These are phyloP conservation scores for Gossypium davidsonii DNA, from an alignment of 441 rosid species.

Conservation along the genomic window DNA sequence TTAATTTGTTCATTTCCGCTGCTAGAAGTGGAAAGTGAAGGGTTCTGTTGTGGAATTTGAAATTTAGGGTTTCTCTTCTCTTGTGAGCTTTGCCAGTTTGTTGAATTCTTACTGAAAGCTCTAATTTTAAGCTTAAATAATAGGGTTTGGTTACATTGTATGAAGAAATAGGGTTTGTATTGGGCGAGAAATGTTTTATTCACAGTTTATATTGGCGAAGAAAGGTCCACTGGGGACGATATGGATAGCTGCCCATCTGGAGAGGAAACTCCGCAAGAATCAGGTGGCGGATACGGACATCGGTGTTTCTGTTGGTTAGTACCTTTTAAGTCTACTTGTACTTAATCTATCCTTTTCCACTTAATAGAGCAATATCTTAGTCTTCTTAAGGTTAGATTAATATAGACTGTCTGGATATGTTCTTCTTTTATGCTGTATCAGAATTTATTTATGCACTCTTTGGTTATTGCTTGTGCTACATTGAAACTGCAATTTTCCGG, in stretches of 20 bases:
- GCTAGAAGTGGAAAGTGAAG: slow-evolving; percentile 3
- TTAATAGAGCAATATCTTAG: not conserved
- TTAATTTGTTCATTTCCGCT: not conserved
- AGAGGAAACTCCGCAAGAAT: slow-evolving; percentile 97
- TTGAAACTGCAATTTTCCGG: not conserved
- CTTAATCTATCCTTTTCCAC: not conserved
- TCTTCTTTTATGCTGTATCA: not conserved
- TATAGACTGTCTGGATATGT: not conserved
- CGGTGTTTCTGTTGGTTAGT: slow-evolving; percentile 94
- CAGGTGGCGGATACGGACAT: slow-evolving; percentile 99
- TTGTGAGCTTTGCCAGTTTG: not conserved
- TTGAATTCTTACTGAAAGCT: not conserved
- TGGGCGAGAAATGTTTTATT: slow-evolving; percentile 73
- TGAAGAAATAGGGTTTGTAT: slow-evolving; percentile 27
- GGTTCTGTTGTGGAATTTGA: not conserved
- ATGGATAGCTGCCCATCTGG: slow-evolving; percentile 99
- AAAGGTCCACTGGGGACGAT: slow-evolving; percentile 99
- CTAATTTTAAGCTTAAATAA: not conserved
- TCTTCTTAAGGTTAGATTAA: not conserved
- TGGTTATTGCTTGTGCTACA: not conserved
- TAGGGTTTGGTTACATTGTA: slow-evolving; percentile 9
- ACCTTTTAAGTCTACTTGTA: not conserved
- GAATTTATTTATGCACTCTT: not conserved
- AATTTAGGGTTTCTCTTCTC: slow-evolving; percentile 11
- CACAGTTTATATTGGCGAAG: slow-evolving; percentile 99